Evolutionary conservation across 371 early-diverging fungal genomes (phyloP), one percentile per base, ranked within the genome.

Genomic region (Apophysomyces variabilis): DNA sequence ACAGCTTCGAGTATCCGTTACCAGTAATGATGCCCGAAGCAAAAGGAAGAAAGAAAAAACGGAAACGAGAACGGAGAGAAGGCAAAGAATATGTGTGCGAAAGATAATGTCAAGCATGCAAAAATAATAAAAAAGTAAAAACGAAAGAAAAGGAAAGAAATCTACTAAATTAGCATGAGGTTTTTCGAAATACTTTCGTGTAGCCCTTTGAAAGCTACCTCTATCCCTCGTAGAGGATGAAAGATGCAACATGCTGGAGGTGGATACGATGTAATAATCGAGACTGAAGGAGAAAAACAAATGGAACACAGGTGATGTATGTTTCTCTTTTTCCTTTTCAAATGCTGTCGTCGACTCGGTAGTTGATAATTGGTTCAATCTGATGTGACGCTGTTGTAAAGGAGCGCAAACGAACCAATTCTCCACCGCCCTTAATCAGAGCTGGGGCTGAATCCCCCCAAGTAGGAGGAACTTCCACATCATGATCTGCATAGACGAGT

Each of bases 401-500:
- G 4, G 94, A 88, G 39, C 94, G 77, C 45, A 96, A 70, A 46
- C 80, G 78, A 45, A 97, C 93, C 60, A 94, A 93, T 75, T 96
- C 93, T 26, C 93, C 89, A 57, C 95, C 93, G 50, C 87, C 81
- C 32, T 82, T 73, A 45, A 97, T 90, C 35, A 91, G 68, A 64
- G 86, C 80, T 1, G 94, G 87, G 64, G 93, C 94, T 12, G 90
- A 86, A 72, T 96, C 95, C 7, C 84, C 85, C 98, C 98, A 97
- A 5, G 87, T 85, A 5, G 85, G 83, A 1, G 96, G 96, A 0
- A 95, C 94, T 56, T 93, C 90, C 5, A 90, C 93, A 69, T 94
- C 91, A 67, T 86, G 84, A 64, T 94, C 92, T 3, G 96, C 92
- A 76, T 96, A 96, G 5, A 92, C 94, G 3, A 96, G 77, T 35